Percentiles rank a stretch among this genome's conserved stretches.
Conservation (phyloP, 1,284 basidiomycete species). For the Rhodotorula sp. region DNA sequence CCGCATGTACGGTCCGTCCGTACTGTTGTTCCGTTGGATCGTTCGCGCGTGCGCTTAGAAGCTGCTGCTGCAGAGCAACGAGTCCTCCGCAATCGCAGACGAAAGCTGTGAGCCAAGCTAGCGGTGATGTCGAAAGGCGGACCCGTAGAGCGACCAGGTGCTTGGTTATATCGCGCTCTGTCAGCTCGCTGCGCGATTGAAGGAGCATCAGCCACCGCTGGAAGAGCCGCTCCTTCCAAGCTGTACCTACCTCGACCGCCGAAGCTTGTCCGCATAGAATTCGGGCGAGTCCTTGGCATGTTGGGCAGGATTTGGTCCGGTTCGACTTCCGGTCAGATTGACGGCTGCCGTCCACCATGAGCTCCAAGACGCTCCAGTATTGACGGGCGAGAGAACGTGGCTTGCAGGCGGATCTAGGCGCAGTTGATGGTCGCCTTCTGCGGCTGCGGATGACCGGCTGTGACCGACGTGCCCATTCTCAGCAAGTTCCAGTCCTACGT, state of each 20-base stretch:
- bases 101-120: slow-evolving; percentile 77
- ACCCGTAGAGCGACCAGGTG: slow-evolving; percentile 80
- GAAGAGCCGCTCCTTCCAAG: too few relatives aligned
- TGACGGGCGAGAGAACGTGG: too few relatives aligned
- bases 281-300: slow-evolving; percentile 41
- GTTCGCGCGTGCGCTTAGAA: slow-evolving; percentile 47
- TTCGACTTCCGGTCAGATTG: slow-evolving; percentile 44
- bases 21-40: slow-evolving; percentile 62
- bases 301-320: slow-evolving; percentile 46
- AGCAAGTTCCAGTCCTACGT: too few relatives aligned
- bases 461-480: too few relatives aligned
- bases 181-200: slow-evolving; percentile 50
- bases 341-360: slow-evolving; percentile 56
- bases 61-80: slow-evolving; percentile 59
- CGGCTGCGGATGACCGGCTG: too few relatives aligned
- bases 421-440: too few relatives aligned
- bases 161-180: slow-evolving; percentile 66
- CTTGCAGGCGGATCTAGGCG: too few relatives aligned
- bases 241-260: slow-evolving; percentile 53
- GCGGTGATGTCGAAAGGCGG: slow-evolving; percentile 74
- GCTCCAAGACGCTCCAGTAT: slow-evolving; percentile 24
- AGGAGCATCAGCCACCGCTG: background rate
- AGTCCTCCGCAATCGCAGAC: slow-evolving; percentile 63
- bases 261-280: slow-evolving; percentile 51
- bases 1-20: slow-evolving; percentile 67